Percentiles rank a stretch among this genome's conserved stretches.
phyloP scores from a whole-genome alignment of 495 filamentous ascomycete species.

The Trichocladium uniseriatum region DNA sequence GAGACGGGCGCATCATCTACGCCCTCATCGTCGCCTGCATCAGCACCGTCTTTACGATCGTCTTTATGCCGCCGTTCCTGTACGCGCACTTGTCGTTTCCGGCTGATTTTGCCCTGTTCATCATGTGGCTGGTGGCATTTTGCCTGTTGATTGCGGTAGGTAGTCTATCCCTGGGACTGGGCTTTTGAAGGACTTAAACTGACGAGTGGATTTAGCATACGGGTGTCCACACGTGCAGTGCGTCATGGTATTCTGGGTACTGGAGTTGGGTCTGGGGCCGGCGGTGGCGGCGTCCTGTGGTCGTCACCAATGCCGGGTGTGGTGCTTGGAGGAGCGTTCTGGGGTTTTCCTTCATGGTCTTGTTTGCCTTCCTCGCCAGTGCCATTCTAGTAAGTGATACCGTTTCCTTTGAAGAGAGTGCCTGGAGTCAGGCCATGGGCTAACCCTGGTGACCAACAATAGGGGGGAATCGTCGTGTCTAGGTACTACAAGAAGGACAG shows the following conservation, averaged over 20 bases:
- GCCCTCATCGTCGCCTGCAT: slow-evolving; percentile 12
- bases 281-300: slow-evolving; percentile 5
- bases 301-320: slow-evolving; percentile 6
- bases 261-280: slow-evolving; percentile 23
- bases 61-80: slow-evolving; percentile 20
- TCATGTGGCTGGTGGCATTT: slow-evolving; percentile 22
- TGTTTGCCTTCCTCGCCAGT: slow-evolving; percentile 14
- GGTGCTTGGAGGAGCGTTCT: slow-evolving; percentile 12
- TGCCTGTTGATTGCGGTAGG: slow-evolving; percentile 16
- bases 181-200: not conserved
- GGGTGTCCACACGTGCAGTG: slow-evolving; percentile 10
- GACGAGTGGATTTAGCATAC: slow-evolving; percentile 7
- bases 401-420: no score
- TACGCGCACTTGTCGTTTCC: slow-evolving; percentile 17
- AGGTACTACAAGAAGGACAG: not conserved
- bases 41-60: slow-evolving; percentile 13
- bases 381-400: slow-evolving; percentile 14
- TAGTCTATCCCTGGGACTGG: not conserved
- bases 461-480: slow-evolving; percentile 5
- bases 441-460: not conserved
- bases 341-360: slow-evolving; percentile 20
- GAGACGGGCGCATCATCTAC: slow-evolving; percentile 18
- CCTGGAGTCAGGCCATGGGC: not conserved
- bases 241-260: slow-evolving; percentile 18
- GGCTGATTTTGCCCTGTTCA: slow-evolving; percentile 17